Evolutionary conservation across 306 rosid species (phyloP).

Genomic region (Quercus mongolica): DNA sequence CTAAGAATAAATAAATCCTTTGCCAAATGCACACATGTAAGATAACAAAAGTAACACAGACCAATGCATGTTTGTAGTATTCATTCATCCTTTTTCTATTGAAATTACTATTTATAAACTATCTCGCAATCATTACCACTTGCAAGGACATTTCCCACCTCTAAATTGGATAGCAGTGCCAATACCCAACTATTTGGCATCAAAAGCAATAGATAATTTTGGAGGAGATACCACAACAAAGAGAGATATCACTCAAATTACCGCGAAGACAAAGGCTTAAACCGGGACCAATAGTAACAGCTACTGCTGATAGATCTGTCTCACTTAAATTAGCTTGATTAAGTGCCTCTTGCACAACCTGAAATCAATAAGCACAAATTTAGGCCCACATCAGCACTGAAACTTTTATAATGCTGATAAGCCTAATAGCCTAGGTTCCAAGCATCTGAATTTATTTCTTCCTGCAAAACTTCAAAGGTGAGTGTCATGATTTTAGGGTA

Average conservation of each 20-base stretch:
- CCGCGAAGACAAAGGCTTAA: conserved; percentile 97
- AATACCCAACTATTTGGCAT: not conserved
- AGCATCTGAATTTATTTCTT: not conserved
- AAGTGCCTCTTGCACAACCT: conserved; percentile 94
- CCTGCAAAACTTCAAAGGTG: not conserved
- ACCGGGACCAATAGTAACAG: conserved; percentile 98
- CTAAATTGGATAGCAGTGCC: not conserved
- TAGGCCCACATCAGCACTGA: conserved; percentile 5
- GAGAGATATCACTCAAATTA: conserved; percentile 27
- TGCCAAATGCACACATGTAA: not conserved
- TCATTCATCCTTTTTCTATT: not conserved
- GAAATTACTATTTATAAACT: not conserved
- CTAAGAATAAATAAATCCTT: no score
- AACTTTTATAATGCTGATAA: not conserved
- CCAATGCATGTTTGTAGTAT: not conserved
- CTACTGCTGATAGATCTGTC: conserved; percentile 84
- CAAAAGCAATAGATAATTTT: not conserved
- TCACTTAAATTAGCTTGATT: conserved; percentile 75
- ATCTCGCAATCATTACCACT: not conserved
- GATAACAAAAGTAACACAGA: not conserved
- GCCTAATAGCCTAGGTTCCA: not conserved
- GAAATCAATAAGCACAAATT: conserved; percentile 25
- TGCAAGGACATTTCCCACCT: not conserved
- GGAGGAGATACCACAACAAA: not conserved
- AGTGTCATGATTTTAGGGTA: not conserved